Evolutionary conservation across 2,329 filamentous ascomycete genomes (phyloP).

Genomic region (Aspergillus bombycis): DNA sequence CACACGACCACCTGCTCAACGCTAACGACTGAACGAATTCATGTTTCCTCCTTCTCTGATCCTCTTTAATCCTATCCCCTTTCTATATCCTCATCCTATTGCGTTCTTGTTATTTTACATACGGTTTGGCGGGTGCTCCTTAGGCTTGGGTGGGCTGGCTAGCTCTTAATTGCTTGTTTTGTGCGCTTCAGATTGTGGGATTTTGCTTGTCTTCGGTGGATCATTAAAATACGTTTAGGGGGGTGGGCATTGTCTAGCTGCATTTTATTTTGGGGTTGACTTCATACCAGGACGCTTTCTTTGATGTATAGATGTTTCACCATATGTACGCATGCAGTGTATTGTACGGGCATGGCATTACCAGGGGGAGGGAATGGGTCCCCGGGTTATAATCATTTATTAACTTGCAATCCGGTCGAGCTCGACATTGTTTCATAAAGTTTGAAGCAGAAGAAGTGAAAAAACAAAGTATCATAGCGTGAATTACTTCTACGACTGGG

Average conservation of each 20-base stretch:
- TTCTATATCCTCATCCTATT: slow-evolving; percentile 14
- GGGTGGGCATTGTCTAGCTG: neutral
- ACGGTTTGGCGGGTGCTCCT: slow-evolving; percentile 9
- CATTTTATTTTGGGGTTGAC: slow-evolving; percentile 7
- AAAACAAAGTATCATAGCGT: neutral
- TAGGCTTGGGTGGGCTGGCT: slow-evolving; percentile 17
- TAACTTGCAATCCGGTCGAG: neutral
- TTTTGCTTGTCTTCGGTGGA: slow-evolving; percentile 1
- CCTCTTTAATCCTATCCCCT: slow-evolving; percentile 13
- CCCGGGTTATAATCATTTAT: neutral
- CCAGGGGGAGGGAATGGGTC: neutral
- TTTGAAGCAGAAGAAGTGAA: neutral
- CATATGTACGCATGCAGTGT: neutral
- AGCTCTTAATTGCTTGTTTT: slow-evolving; percentile 11
- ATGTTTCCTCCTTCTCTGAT: slow-evolving; percentile 16
- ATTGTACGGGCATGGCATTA: neutral
- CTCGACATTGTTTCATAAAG: neutral
- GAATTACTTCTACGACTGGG: neutral
- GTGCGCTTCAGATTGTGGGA: slow-evolving; percentile 5
- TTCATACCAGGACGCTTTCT: slow-evolving; percentile 8
- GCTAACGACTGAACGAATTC: slow-evolving; percentile 37
- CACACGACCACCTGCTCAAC: slow-evolving; percentile 41
- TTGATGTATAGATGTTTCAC: slow-evolving; percentile 17
- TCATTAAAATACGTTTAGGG: neutral
- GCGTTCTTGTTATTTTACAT: slow-evolving; percentile 8